Percentiles rank a stretch among this genome's conserved stretches.
phyloP scores from a whole-genome alignment of 257 asterid species.

The Capsicum pubescens region DNA sequence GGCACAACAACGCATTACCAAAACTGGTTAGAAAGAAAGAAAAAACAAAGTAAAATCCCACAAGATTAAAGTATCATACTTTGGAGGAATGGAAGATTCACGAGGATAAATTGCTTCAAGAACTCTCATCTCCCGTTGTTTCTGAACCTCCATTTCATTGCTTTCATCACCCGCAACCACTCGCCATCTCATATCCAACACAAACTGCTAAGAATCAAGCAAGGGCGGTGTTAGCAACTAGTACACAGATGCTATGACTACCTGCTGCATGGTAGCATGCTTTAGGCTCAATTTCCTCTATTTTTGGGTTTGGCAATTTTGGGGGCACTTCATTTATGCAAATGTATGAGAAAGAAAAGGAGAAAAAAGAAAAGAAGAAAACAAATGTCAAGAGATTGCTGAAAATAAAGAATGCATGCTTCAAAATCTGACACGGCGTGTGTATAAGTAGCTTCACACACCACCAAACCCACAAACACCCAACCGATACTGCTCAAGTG shows the following conservation, averaged over 20 bases:
- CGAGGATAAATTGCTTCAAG: slow-evolving; percentile 97
- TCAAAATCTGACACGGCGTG: neutral
- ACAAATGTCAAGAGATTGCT: neutral
- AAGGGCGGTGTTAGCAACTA: neutral
- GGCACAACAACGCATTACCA: neutral
- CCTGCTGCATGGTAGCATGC: neutral
- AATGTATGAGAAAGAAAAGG: neutral
- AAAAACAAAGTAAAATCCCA: neutral
- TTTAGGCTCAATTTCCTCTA: neutral
- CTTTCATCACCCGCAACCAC: slow-evolving; percentile 93
- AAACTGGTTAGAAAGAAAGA: neutral
- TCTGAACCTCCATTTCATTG: slow-evolving; percentile 62
- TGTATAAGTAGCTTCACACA: neutral
- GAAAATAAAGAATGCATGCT: neutral
- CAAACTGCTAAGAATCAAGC: slow-evolving; percentile 51
- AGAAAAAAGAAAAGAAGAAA: neutral
- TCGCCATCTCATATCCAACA: slow-evolving; percentile 57
- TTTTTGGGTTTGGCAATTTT: neutral
- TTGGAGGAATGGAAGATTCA: slow-evolving; percentile 82
- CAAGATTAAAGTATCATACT: slow-evolving; percentile 50
- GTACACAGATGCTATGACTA: neutral
- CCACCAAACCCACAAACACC: neutral
- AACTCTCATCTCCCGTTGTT: slow-evolving; percentile 73
- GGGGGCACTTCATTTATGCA: neutral
- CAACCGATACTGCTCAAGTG: neutral